These are phyloP conservation scores for Aspergillus fischeri DNA, from an alignment of 2,329 filamentous ascomycete species.

Conservation along the genomic window DNA sequence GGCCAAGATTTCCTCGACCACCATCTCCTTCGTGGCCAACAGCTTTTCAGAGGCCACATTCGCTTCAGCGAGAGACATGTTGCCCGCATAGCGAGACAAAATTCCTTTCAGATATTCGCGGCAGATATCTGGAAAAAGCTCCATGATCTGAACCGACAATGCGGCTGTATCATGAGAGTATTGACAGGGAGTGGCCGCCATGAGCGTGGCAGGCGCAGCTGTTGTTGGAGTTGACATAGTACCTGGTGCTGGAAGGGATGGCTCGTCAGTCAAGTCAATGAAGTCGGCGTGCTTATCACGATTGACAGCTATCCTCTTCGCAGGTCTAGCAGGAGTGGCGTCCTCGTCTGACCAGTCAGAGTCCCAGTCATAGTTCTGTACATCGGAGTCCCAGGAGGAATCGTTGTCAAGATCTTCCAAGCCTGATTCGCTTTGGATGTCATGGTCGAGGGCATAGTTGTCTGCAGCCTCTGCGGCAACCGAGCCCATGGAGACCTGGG, in stretches of 20 bases:
- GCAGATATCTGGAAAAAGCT: conserved; percentile 48
- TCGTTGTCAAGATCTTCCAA: neutral
- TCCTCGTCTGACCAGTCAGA: neutral
- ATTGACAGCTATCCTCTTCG: neutral
- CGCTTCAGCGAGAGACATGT: neutral
- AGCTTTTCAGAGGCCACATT: neutral
- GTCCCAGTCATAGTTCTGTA: neutral
- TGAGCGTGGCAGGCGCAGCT: neutral
- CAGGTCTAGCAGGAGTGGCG: neutral
- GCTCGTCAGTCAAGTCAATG: neutral
- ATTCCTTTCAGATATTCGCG: conserved; percentile 38
- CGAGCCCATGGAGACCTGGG: neutral
- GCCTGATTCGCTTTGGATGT: neutral
- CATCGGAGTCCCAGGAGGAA: neutral
- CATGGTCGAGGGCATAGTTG: neutral
- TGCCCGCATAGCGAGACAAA: conserved; percentile 23
- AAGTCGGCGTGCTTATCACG: neutral
- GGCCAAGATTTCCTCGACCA: conserved; percentile 42
- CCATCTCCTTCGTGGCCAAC: conserved; percentile 19
- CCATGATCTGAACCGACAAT: conserved; percentile 25
- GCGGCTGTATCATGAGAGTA: neutral
- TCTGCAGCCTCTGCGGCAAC: neutral
- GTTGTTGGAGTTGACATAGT: neutral
- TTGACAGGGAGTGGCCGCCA: neutral
- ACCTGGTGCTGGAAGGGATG: neutral